Conservation (phyloP, 352 stramenopile genomes). For the Phytophthora podocarpi region DNA sequence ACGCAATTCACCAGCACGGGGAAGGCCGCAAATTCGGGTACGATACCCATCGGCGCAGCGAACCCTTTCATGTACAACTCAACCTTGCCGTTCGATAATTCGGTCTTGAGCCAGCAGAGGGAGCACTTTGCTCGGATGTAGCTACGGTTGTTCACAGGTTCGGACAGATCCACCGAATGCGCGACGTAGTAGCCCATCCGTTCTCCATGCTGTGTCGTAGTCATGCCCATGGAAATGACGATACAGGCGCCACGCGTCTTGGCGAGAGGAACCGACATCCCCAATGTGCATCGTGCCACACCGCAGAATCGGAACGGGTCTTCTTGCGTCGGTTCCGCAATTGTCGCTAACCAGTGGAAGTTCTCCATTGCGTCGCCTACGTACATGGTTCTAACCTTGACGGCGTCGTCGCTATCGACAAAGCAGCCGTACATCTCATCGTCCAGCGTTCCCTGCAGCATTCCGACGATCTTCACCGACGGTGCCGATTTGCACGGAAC, state of each 20-base stretch:
- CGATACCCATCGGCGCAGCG: slow-evolving; percentile 36
- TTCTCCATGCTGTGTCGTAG: slow-evolving; percentile 49
- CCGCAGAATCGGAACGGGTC: slow-evolving; percentile 68
- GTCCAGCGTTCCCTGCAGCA: slow-evolving; percentile 43
- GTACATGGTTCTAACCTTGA: slow-evolving; percentile 36
- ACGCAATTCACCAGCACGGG: slow-evolving; percentile 41
- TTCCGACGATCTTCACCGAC: slow-evolving; percentile 40
- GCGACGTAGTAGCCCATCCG: slow-evolving; percentile 49
- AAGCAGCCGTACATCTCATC: slow-evolving; percentile 62
- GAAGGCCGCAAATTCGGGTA: slow-evolving; percentile 34
- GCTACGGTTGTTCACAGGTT: slow-evolving; percentile 27
- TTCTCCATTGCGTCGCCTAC: slow-evolving; percentile 41
- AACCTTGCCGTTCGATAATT: slow-evolving; percentile 37
- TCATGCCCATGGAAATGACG: slow-evolving; percentile 47
- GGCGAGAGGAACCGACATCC: slow-evolving; percentile 29
- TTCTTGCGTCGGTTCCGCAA: slow-evolving; percentile 42
- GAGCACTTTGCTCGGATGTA: slow-evolving; percentile 50
- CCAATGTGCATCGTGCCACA: slow-evolving; percentile 46
- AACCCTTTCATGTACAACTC: slow-evolving; percentile 52
- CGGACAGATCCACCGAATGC: slow-evolving; percentile 60
- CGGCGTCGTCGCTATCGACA: slow-evolving; percentile 47
- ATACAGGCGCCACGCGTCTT: slow-evolving; percentile 51
- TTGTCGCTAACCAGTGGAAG: slow-evolving; percentile 44
- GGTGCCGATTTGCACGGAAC: slow-evolving; percentile 39
- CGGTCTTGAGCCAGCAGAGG: slow-evolving; percentile 46